These are phyloP conservation scores for Bromus sterilis DNA, from an alignment of 176 grass and related monocot genomes.

Conservation along the genomic window DNA sequence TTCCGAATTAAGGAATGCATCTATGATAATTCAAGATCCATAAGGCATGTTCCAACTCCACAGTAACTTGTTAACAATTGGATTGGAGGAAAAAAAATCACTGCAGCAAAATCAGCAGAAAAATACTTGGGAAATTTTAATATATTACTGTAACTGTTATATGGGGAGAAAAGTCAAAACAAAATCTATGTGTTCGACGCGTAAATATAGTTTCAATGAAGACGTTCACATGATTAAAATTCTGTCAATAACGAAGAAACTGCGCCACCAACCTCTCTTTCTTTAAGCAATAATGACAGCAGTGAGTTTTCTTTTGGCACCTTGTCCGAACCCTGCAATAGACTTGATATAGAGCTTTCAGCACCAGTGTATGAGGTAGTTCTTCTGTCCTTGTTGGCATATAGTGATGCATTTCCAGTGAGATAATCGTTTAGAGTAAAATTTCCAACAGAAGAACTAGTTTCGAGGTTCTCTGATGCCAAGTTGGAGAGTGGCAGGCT, in stretches of 20 bases:
- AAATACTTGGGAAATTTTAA: neutral
- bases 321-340: neutral
- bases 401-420: neutral
- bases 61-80: neutral
- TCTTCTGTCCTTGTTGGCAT: neutral
- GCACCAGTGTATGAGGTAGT: neutral
- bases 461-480: neutral
- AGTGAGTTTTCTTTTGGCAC: neutral
- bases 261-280: neutral
- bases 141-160: neutral
- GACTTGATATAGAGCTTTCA: neutral
- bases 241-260: neutral
- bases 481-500: neutral
- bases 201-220: slow-evolving; percentile 2
- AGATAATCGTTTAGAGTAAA: slow-evolving; percentile 4
- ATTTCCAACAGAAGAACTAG: neutral
- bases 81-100: neutral
- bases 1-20: neutral
- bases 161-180: neutral
- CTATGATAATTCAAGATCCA: neutral
- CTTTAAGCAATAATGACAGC: neutral
- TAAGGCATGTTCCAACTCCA: neutral
- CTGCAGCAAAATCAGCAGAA: neutral
- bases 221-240: neutral
- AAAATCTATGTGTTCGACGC: neutral